A percentile compares a stretch with the other conserved stretches of the same genome.
phyloP scores from a whole-genome alignment of 306 rosid genomes.

The Cotoneaster glaucophyllus region DNA sequence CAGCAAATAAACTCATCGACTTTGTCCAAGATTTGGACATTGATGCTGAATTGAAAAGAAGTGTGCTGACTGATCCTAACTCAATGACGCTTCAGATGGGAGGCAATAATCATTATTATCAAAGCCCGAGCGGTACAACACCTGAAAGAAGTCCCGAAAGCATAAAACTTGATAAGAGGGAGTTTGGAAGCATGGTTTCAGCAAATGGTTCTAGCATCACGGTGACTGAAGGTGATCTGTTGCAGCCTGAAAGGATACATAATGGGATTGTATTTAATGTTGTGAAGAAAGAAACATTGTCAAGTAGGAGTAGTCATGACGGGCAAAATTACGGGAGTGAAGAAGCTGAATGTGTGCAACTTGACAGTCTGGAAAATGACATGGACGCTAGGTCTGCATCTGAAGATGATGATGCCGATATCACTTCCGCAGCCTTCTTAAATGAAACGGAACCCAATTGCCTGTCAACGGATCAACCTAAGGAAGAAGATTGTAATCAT shows the following conservation, averaged over 20 bases:
- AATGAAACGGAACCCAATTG: constrained; percentile 11
- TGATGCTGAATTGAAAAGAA: constrained; percentile 50
- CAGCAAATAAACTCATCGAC: constrained; percentile 69
- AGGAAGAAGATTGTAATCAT: constrained; percentile 16
- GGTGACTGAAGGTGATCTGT: constrained; percentile 78
- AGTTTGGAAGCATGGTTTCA: constrained; percentile 37
- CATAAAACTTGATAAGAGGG: constrained; percentile 43
- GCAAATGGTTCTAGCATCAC: constrained; percentile 44
- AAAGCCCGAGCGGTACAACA: constrained; percentile 41
- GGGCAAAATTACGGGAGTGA: constrained; percentile 44
- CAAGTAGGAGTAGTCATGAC: constrained; percentile 50
- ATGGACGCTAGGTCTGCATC: constrained; percentile 60
- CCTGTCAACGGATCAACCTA: constrained; percentile 15
- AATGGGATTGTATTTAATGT: constrained; percentile 78
- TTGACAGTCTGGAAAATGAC: constrained; percentile 60
- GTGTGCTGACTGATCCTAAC: constrained; percentile 31
- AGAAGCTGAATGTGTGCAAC: constrained; percentile 61
- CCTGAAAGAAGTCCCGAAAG: constrained; percentile 52
- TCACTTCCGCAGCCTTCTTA: constrained; percentile 4
- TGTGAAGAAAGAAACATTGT: constrained; percentile 72
- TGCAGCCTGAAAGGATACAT: constrained; percentile 81
- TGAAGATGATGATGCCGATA: constrained; percentile 41
- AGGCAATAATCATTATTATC: constrained; percentile 30
- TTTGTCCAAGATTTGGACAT: constrained; percentile 70
- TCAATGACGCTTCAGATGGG: constrained; percentile 25